Percentiles rank a stretch among this genome's conserved stretches.
phyloP scores from a whole-genome alignment of 2,329 filamentous ascomycete species.

The Curvularia sp. region DNA sequence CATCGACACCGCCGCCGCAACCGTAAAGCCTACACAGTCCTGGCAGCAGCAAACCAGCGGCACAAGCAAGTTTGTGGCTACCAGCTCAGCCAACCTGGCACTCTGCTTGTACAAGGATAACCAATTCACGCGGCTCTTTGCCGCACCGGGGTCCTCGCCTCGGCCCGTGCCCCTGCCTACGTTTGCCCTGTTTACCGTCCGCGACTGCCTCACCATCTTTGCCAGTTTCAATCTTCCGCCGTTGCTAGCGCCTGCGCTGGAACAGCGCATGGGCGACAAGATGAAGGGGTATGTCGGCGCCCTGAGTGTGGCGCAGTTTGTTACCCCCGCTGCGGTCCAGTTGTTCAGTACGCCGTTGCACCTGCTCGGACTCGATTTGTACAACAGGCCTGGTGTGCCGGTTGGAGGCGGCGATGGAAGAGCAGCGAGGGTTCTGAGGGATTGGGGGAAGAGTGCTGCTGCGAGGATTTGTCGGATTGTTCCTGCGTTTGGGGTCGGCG shows the following conservation, averaged over 20 bases:
- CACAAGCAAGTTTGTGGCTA: slow-evolving; percentile 79
- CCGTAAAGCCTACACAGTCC: slow-evolving; percentile 61
- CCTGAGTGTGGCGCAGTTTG: slow-evolving; percentile 72
- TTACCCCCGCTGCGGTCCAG: slow-evolving; percentile 80
- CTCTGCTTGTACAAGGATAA: slow-evolving; percentile 91
- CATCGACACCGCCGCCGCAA: slow-evolving; percentile 80
- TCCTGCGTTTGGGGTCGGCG: slow-evolving; percentile 86
- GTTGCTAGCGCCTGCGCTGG: slow-evolving; percentile 73
- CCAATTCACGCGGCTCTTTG: slow-evolving; percentile 83
- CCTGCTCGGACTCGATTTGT: slow-evolving; percentile 82
- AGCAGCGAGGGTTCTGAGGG: slow-evolving; percentile 70
- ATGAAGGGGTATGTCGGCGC: slow-evolving; percentile 60
- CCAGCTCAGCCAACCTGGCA: slow-evolving; percentile 80
- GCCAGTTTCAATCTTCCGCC: slow-evolving; percentile 90
- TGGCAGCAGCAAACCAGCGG: slow-evolving; percentile 78
- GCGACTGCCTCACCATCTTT: slow-evolving; percentile 89
- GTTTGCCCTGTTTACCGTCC: slow-evolving; percentile 78
- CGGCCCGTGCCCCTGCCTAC: slow-evolving; percentile 70
- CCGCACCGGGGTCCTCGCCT: slow-evolving; percentile 57
- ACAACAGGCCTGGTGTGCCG: slow-evolving; percentile 69
- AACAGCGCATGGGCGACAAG: slow-evolving; percentile 48
- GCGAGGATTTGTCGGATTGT: slow-evolving; percentile 85
- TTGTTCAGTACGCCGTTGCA: slow-evolving; percentile 83
- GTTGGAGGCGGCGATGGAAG: slow-evolving; percentile 65
- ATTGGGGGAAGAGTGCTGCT: slow-evolving; percentile 76